These are phyloP conservation scores for Drechslera avenae DNA, from an alignment of 2,329 filamentous ascomycete genomes.

Conservation along the genomic window DNA sequence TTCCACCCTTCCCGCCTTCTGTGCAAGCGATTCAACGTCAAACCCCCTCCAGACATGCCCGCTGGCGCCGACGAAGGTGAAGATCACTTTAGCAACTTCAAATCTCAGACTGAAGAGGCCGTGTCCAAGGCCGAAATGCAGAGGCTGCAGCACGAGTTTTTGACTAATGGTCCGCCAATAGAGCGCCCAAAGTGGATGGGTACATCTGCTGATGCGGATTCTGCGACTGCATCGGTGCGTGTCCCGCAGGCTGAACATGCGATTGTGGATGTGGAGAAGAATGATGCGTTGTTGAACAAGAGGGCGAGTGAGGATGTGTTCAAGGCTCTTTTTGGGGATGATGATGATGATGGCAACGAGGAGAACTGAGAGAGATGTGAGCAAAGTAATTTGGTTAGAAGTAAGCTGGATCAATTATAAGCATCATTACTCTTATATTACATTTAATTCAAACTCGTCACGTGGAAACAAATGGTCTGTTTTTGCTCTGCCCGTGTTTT, in stretches of 20 bases:
- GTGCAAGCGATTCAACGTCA: slow-evolving; percentile 96
- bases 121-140: slow-evolving; percentile 60
- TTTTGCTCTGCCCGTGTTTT: too few species aligned
- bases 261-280: slow-evolving; percentile 71
- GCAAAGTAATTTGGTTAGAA: too few species aligned
- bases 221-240: not conserved
- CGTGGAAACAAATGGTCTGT: too few species aligned
- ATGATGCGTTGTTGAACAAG: slow-evolving; percentile 76
- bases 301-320: slow-evolving; percentile 82
- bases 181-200: slow-evolving; percentile 41
- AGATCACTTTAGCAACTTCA: slow-evolving; percentile 22
- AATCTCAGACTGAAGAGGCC: slow-evolving; percentile 49
- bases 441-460: too few species aligned
- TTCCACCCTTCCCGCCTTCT: slow-evolving; percentile 83
- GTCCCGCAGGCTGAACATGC: slow-evolving; percentile 26
- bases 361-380: too few species aligned
- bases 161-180: slow-evolving; percentile 33
- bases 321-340: slow-evolving; percentile 90
- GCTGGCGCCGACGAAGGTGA: slow-evolving; percentile 49
- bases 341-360: slow-evolving; percentile 62
- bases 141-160: slow-evolving; percentile 40
- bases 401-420: too few species aligned
- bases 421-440: too few species aligned
- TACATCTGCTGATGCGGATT: slow-evolving; percentile 2
- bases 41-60: slow-evolving; percentile 70